These are phyloP conservation scores for Coleophoma crateriformis DNA, from an alignment of 2,329 filamentous ascomycete species.

Conservation along the genomic window DNA sequence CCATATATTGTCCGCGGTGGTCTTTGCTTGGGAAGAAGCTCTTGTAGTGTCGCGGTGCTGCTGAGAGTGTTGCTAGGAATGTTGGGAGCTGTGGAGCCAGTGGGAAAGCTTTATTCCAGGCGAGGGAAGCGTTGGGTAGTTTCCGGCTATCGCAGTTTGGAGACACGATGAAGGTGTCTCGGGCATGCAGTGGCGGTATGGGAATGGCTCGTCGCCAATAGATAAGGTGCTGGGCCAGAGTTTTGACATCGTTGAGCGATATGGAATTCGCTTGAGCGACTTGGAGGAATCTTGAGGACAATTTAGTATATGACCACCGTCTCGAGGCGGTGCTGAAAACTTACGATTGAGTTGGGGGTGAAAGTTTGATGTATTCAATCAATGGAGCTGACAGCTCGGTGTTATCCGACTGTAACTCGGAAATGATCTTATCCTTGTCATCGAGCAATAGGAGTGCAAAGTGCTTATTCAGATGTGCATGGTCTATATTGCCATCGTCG, in stretches of 20 bases:
- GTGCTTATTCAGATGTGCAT: conserved; percentile 71
- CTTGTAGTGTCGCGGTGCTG: conserved; percentile 76
- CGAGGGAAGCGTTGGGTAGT: conserved; percentile 61
- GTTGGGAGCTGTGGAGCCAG: conserved; percentile 77
- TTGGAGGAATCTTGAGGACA: conserved; percentile 48
- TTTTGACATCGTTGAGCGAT: conserved; percentile 73
- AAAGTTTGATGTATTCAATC: conserved; percentile 75
- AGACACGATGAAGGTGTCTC: conserved; percentile 87
- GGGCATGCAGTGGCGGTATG: conserved; percentile 82
- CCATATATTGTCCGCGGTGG: conserved; percentile 81
- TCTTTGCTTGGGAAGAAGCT: conserved; percentile 80
- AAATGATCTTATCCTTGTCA: conserved; percentile 68
- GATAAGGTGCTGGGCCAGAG: conserved; percentile 87
- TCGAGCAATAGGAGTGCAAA: conserved; percentile 82
- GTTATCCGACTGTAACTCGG: conserved; percentile 71
- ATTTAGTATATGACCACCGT: conserved; percentile 19
- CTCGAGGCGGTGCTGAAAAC: conserved; percentile 21
- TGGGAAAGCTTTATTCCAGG: conserved; percentile 76
- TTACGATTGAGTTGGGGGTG: conserved; percentile 56
- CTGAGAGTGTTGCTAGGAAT: conserved; percentile 79
- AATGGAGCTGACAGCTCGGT: conserved; percentile 73
- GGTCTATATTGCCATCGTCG: conserved; percentile 62
- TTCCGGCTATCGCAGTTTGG: conserved; percentile 78
- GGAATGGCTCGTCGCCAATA: conserved; percentile 93
- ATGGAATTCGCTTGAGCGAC: conserved; percentile 68